These are phyloP conservation scores for Myriosclerotinia scirpicola DNA, from an alignment of 2,329 filamentous ascomycete species.

Conservation along the genomic window DNA sequence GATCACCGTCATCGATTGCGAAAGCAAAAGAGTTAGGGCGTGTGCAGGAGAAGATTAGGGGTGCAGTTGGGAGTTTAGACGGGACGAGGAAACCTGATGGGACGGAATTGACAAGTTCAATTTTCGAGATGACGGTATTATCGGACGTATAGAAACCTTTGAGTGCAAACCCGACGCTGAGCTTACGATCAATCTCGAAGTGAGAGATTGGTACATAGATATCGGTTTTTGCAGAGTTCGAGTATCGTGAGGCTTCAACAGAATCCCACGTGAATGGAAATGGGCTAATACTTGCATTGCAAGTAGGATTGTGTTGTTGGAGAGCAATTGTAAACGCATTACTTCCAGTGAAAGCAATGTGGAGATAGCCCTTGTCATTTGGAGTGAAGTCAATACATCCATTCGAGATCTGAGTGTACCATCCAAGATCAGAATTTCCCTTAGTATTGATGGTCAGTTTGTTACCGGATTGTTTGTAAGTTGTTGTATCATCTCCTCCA, in stretches of 20 bases:
- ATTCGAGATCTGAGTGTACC: slow-evolving; percentile 57
- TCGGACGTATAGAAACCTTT: slow-evolving; percentile 61
- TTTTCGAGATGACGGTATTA: slow-evolving; percentile 52
- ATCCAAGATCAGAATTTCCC: slow-evolving; percentile 58
- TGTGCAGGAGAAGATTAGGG: slow-evolving; percentile 62
- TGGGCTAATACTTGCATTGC: slow-evolving; percentile 55
- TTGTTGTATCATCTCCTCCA: slow-evolving; percentile 61
- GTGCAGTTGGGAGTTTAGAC: slow-evolving; percentile 59
- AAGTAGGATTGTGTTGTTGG: slow-evolving; percentile 64
- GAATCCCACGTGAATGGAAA: slow-evolving; percentile 69
- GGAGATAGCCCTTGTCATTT: slow-evolving; percentile 59
- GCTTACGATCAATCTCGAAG: slow-evolving; percentile 60
- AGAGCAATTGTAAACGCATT: slow-evolving; percentile 63
- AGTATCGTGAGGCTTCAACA: slow-evolving; percentile 62
- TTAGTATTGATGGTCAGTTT: slow-evolving; percentile 57
- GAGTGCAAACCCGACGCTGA: slow-evolving; percentile 59
- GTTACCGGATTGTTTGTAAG: slow-evolving; percentile 51
- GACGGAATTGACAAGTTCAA: slow-evolving; percentile 60
- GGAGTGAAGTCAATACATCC: slow-evolving; percentile 56
- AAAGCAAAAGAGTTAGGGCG: slow-evolving; percentile 70
- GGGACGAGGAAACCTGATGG: slow-evolving; percentile 55
- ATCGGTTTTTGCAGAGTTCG: slow-evolving; percentile 47
- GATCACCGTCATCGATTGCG: slow-evolving; percentile 68
- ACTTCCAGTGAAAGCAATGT: slow-evolving; percentile 62
- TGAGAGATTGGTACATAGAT: slow-evolving; percentile 68